phyloP scores from a whole-genome alignment of 2,329 filamentous ascomycete species.

The Cladosporium austrohemisphaericum region DNA sequence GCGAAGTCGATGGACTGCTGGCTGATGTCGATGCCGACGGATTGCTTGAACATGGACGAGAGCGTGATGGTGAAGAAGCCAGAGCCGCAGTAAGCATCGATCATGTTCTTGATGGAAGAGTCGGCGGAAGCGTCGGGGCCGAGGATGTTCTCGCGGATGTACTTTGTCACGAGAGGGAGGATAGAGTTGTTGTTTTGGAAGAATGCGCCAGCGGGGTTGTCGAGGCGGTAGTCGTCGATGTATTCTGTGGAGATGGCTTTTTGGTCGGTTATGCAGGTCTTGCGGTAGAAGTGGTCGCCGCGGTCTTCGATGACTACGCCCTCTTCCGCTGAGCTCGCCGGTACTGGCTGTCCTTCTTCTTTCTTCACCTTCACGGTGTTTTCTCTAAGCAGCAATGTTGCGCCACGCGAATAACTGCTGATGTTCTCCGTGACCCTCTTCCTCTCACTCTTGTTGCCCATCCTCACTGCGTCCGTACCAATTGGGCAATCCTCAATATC shows the following conservation, averaged over 20 bases:
- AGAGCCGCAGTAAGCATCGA: conserved; percentile 96
- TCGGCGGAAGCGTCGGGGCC: conserved; percentile 39
- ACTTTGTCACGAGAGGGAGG: conserved; percentile 77
- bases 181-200: conserved; percentile 99
- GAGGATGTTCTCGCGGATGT: conserved; percentile 76
- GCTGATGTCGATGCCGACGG: conserved; percentile 87
- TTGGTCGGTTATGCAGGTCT: conserved; percentile 83
- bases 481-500: conserved; percentile 98
- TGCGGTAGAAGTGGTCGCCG: conserved; percentile 67
- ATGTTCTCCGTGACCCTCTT: conserved; percentile 68
- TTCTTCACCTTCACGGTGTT: conserved; percentile 67
- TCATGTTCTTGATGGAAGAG: conserved; percentile 70
- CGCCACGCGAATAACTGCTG: conserved; percentile 70
- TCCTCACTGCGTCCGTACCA: conserved; percentile 77
- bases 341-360: conserved; percentile 19
- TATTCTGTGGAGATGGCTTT: conserved; percentile 84
- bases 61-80: conserved; percentile 96
- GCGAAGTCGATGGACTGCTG: conserved; percentile 74
- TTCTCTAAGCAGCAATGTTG: conserved; percentile 85
- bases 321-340: conserved; percentile 33
- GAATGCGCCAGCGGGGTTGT: conserved; percentile 88
- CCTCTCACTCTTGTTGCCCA: conserved; percentile 76
- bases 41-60: conserved; percentile 72
- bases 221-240: conserved; percentile 77
- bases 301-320: conserved; percentile 53